phyloP scores from a whole-genome alignment of 2,329 filamentous ascomycete species.

The Dactylellina parvicollis region DNA sequence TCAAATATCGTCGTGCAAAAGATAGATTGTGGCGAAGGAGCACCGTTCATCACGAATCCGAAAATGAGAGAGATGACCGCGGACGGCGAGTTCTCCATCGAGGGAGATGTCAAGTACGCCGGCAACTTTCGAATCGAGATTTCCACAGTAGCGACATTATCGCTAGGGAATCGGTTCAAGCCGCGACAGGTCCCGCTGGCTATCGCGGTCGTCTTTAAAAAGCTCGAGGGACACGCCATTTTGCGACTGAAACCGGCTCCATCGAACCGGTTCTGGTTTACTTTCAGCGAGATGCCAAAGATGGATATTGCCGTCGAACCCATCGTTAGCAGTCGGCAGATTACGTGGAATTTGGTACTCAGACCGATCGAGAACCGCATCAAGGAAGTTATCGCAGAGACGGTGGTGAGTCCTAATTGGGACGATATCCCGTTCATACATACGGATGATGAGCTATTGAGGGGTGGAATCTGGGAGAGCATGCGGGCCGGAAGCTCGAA shows the following conservation, averaged over 20 bases:
- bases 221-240: constrained; percentile 83
- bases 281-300: constrained; percentile 92
- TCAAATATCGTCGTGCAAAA: constrained; percentile 82
- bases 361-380: constrained; percentile 94
- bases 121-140: constrained; percentile 91
- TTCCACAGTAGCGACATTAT: constrained; percentile 89
- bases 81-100: constrained; percentile 86
- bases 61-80: constrained; percentile 88
- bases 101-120: constrained; percentile 86
- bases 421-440: constrained; percentile 92
- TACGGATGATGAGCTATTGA: constrained; percentile 78
- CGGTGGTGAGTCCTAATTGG: constrained; percentile 91
- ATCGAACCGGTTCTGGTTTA: constrained; percentile 95
- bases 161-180: constrained; percentile 88
- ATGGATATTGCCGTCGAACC: constrained; percentile 95
- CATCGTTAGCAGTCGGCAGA: constrained; percentile 92
- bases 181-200: constrained; percentile 87
- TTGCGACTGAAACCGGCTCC: constrained; percentile 93
- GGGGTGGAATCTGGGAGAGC: constrained; percentile 81
- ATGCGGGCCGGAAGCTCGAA: constrained; percentile 56
- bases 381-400: constrained; percentile 91
- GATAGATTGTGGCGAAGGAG: constrained; percentile 85
- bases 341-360: constrained; percentile 91
- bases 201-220: constrained; percentile 83
- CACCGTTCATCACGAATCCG: constrained; percentile 88